Base-by-base conservation (phyloP, 202 grass and related monocot species). In the Saccharum hybrid region DNA sequence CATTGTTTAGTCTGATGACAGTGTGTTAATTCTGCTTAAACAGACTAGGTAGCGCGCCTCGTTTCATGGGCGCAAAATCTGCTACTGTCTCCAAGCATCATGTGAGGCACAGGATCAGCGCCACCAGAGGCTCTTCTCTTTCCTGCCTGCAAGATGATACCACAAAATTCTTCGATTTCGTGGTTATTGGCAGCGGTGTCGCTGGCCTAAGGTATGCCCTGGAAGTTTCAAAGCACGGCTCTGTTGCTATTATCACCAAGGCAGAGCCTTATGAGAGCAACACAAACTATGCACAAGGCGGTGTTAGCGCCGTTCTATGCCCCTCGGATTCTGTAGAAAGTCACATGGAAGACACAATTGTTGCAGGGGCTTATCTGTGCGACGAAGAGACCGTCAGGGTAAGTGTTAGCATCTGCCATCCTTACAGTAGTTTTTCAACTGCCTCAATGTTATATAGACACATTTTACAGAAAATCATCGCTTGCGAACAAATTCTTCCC, bases 241-340 rank as follows among this genome's bases (percentile, higher is more conserved):
- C 92, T 51, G 95, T 98, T 33, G 95, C 95, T 75, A 69, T 98
- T 78, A 91, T 98, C 73, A 98, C 95, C 13, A 98, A 98, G 81
- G 95, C 90, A 54, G 95, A 98, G 77, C 95, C 95, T 73, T 83
- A 93, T 19, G 95, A 98, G 85, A 98, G 95, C 86, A 98, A 98
- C 88, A 98, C 95, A 71, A 94, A 91, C 70, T 98, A 98, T 26
- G 95, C 95, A 68, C 95, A 98, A 91, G 95, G 95, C 13, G 92
- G 95, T 81, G 95, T 98, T 54, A 98, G 95, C 71, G 95, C 95
- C 14, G 95, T 98, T 81, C 83, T 98, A 51, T 98, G 95, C 87
- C 90, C 95, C 78, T 90, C 79, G 19, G 95, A 98, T 91, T 98
- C 95, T 37, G 92, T 98, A 21, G 90, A 94, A 88, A 98, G 88